phyloP scores from a whole-genome alignment of 2,329 filamentous ascomycete species.

The Aspergillus fumigatus region DNA sequence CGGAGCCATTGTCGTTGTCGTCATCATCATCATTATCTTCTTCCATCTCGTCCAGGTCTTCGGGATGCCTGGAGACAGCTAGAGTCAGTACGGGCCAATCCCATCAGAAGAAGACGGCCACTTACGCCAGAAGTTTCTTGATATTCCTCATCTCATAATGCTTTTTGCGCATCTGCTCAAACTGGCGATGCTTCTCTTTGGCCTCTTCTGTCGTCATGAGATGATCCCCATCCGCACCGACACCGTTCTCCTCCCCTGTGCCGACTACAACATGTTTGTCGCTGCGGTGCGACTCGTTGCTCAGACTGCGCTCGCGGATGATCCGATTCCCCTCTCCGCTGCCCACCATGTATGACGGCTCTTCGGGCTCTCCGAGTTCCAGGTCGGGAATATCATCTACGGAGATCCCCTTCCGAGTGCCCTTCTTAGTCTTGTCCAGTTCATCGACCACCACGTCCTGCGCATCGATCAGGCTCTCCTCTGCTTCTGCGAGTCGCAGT shows the following conservation, averaged over 20 bases:
- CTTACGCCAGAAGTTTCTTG: constrained; percentile 75
- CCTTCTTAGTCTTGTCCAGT: constrained; percentile 50
- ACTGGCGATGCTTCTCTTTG: constrained; percentile 82
- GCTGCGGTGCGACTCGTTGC: constrained; percentile 38
- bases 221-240: constrained; percentile 38
- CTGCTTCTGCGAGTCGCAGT: constrained; percentile 27
- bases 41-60: constrained; percentile 57
- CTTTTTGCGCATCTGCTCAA: constrained; percentile 87
- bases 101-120: constrained; percentile 9
- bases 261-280: constrained; percentile 83
- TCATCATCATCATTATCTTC: constrained; percentile 59
- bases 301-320: constrained; percentile 37
- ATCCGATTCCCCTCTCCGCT: constrained; percentile 42
- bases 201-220: constrained; percentile 66
- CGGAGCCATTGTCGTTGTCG: constrained; percentile 25
- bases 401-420: constrained; percentile 39
- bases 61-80: constrained; percentile 50
- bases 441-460: constrained; percentile 67
- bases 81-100: constrained; percentile 8
- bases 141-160: constrained; percentile 99
- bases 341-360: constrained; percentile 49
- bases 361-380: constrained; percentile 88
- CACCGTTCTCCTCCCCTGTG: constrained; percentile 28
- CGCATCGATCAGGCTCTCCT: constrained; percentile 55
- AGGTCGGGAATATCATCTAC: constrained; percentile 87